phyloP scores from a whole-genome alignment of 2,329 filamentous ascomycete species.

The Hypoxylon sp. region DNA sequence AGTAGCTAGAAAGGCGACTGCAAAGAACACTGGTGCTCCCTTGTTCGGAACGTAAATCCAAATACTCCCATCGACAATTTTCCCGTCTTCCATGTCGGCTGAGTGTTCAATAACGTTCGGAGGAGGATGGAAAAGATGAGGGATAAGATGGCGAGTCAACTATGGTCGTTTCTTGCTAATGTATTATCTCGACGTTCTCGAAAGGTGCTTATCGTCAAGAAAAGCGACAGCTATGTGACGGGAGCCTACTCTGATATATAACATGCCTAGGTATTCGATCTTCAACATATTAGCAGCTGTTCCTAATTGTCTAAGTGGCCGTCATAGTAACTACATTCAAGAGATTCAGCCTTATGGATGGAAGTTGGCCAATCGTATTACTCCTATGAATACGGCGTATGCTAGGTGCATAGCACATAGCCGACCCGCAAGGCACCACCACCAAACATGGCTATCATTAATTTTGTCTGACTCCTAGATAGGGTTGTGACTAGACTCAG shows the following conservation, averaged over 20 bases:
- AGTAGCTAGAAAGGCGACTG: constrained; percentile 58
- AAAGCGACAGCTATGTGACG: neutral
- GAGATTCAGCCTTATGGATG: constrained; percentile 22
- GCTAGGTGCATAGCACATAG: neutral
- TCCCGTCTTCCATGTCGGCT: constrained; percentile 53
- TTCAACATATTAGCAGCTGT: neutral
- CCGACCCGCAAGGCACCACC: neutral
- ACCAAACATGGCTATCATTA: neutral
- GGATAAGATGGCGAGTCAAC: neutral
- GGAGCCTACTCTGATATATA: constrained; percentile 8
- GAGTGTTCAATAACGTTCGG: neutral
- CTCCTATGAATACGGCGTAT: constrained; percentile 40
- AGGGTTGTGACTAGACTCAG: neutral
- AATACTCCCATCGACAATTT: constrained; percentile 59
- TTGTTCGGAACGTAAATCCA: constrained; percentile 66
- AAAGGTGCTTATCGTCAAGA: neutral
- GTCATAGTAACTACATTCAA: neutral
- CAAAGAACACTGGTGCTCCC: constrained; percentile 64
- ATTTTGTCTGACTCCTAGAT: neutral
- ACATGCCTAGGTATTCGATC: neutral
- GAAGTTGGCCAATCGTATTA: constrained; percentile 43
- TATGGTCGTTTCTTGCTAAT: constrained; percentile 3
- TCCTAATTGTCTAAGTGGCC: neutral
- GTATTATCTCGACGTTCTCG: constrained; percentile 1
- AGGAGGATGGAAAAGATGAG: neutral